Base-by-base conservation (phyloP, 305 asterid genomes). In the Ajuga reptans region DNA sequence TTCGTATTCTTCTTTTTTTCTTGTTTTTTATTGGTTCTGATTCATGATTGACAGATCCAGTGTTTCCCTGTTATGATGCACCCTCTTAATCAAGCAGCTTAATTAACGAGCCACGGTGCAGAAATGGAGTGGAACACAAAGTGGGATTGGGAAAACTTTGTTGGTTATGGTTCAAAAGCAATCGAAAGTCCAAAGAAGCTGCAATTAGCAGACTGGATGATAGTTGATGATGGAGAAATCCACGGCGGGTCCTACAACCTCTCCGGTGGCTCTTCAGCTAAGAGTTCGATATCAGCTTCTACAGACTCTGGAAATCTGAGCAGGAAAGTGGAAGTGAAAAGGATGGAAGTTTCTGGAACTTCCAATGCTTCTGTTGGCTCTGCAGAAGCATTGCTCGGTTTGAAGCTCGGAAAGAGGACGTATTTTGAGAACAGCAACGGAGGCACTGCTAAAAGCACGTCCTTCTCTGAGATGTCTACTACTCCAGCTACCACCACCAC, bases 401-500 rank as follows among this genome's bases (percentile, higher is more conserved):
- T 92, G 83, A 86, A 83, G 88, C 93, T 92, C n/a, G 96, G 98
- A 43, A 90, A 88, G 78, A 77, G 92, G 64, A 85, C 96, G 0
- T 88, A 84, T 72, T 88, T 90, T 55, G 97, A 88, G 80, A 86
- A 86, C 21, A 72, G 56, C 43, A 36, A 67, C 24, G 75, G 74
- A 37, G 77, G 78, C 39, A 77, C 71, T 67, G 73, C 17, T 45
- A 82, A 84, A 80, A 78, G 77, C 55, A 37, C 84, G 2, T 43
- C 85, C 33, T 21, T 72, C 37, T 66, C 86, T 65, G 81, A 42
- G 72, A 77, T 64, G 77, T 83, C 36, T 31, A 5, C 87, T 9
- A 73, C 75, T 36, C 80, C 87, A 68, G 67, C 89, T 31, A 69
- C 92, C 43, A 17, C 77, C 45, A 72, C 72, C 27, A 37, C 75